Evolutionary conservation across 139 green algal species (phyloP).

Genomic region (Chlorella ohadii): DNA sequence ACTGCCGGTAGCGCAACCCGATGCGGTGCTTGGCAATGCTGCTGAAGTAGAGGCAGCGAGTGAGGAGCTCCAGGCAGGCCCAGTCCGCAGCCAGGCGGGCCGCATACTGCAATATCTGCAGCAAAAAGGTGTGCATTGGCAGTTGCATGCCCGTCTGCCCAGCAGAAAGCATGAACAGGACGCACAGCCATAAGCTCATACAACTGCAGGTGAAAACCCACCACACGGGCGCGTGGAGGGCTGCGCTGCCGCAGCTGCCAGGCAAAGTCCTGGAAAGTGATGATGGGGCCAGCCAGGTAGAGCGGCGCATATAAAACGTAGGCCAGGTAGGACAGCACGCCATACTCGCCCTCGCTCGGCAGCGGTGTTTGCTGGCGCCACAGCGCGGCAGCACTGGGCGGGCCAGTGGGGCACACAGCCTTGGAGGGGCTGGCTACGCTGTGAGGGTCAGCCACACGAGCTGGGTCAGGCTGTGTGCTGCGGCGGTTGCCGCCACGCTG

Average conservation of each 20-base stretch:
- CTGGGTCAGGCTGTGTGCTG: not conserved
- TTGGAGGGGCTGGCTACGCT: too few species aligned
- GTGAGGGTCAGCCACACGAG: not conserved
- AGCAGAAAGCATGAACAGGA: too few species aligned
- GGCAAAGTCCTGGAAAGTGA: slow-evolving; percentile 87
- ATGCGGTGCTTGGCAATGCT: slow-evolving; percentile 64
- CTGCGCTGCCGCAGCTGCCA: slow-evolving; percentile 60
- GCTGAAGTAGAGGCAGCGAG: slow-evolving; percentile 87
- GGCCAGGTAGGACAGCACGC: slow-evolving; percentile 63
- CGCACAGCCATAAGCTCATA: too few species aligned
- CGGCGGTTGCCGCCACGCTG: too few species aligned
- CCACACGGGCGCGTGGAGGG: not conserved
- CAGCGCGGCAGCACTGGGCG: not conserved
- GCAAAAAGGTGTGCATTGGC: not conserved
- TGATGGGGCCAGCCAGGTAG: slow-evolving; percentile 92
- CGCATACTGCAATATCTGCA: slow-evolving; percentile 65
- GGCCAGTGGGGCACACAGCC: not conserved
- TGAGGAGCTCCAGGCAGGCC: slow-evolving; percentile 81
- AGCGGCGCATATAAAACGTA: slow-evolving; percentile 92
- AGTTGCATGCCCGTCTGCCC: too few species aligned
- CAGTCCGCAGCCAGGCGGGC: slow-evolving; percentile 53
- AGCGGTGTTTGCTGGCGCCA: slow-evolving; percentile 1
- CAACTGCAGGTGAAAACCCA: not conserved
- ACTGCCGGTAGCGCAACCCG: slow-evolving; percentile 38
- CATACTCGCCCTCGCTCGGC: slow-evolving; percentile 37